phyloP scores from a whole-genome alignment of 2,329 filamentous ascomycete genomes.

The Fusarium piperis region DNA sequence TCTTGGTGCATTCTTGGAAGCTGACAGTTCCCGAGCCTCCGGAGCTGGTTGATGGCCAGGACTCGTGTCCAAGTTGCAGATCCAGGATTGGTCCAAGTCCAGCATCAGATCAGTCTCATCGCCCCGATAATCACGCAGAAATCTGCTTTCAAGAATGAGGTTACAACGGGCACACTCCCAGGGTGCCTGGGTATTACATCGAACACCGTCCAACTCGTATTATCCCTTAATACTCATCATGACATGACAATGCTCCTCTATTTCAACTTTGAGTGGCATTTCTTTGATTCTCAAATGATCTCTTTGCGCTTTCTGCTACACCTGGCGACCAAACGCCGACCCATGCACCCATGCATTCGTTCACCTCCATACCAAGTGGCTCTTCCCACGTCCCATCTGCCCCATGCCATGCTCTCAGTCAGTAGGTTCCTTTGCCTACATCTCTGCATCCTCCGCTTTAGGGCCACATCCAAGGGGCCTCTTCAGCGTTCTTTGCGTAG shows the following conservation, averaged over 20 bases:
- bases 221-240: constrained; percentile 5
- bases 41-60: not conserved
- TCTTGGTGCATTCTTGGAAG: not conserved
- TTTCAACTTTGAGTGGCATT: constrained; percentile 35
- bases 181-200: not conserved
- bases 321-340: constrained; percentile 37
- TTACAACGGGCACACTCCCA: not conserved
- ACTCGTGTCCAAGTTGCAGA: not conserved
- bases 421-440: constrained; percentile 19
- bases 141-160: not conserved
- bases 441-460: constrained; percentile 27
- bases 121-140: not conserved
- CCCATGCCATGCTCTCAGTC: constrained; percentile 17
- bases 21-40: constrained; percentile 12
- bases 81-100: constrained; percentile 1
- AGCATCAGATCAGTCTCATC: not conserved
- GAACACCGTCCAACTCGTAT: not conserved
- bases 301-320: constrained; percentile 43
- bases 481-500: constrained; percentile 22
- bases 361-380: constrained; percentile 33
- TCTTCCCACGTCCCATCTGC: constrained; percentile 32
- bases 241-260: not conserved
- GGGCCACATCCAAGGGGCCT: constrained; percentile 29
- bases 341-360: constrained; percentile 36
- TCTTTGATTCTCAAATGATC: constrained; percentile 42